Conservation (phyloP, 2,329 filamentous ascomycete genomes). For the Aspergillus luchuensis region DNA sequence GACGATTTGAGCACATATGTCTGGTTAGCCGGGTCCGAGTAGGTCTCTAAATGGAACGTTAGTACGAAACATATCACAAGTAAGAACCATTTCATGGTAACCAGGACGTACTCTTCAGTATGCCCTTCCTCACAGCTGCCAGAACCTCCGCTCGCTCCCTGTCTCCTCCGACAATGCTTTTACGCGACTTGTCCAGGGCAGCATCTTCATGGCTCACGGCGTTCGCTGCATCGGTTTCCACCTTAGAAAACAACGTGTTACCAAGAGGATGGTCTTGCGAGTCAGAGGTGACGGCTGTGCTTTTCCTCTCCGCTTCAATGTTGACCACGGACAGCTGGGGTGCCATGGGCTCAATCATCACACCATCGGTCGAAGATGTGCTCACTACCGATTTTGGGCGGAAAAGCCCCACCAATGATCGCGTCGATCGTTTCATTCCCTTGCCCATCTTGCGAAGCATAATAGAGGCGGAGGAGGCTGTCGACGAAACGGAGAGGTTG, state of each 20-base stretch:
- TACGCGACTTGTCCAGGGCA: slow-evolving; percentile 60
- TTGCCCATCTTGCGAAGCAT: slow-evolving; percentile 93
- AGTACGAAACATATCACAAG: not conserved
- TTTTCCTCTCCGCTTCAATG: slow-evolving; percentile 87
- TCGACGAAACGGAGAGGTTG: slow-evolving; percentile 66
- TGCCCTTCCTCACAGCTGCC: slow-evolving; percentile 90
- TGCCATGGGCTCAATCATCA: slow-evolving; percentile 66
- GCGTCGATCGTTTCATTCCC: slow-evolving; percentile 91
- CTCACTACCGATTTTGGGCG: slow-evolving; percentile 89
- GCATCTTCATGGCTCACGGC: slow-evolving; percentile 36
- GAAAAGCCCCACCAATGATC: slow-evolving; percentile 91
- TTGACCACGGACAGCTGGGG: slow-evolving; percentile 95
- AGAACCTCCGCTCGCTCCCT: slow-evolving; percentile 88
- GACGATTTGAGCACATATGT: slow-evolving; percentile 67
- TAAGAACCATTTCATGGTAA: not conserved
- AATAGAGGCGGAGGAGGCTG: slow-evolving; percentile 52
- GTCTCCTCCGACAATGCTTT: slow-evolving; percentile 89
- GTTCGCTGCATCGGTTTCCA: slow-evolving; percentile 81
- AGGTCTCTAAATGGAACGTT: slow-evolving; percentile 40
- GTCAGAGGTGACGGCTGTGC: slow-evolving; percentile 70
- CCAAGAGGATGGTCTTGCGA: slow-evolving; percentile 68
- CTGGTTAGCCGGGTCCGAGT: slow-evolving; percentile 64
- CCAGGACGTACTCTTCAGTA: slow-evolving; percentile 76
- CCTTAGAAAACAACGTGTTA: slow-evolving; percentile 77
- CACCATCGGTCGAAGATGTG: slow-evolving; percentile 65